Percentiles rank a stretch among this genome's conserved stretches.
These are phyloP conservation scores for Flaveria sonorensis DNA, from an alignment of 129 eudicot genomes.

Conservation along the genomic window DNA sequence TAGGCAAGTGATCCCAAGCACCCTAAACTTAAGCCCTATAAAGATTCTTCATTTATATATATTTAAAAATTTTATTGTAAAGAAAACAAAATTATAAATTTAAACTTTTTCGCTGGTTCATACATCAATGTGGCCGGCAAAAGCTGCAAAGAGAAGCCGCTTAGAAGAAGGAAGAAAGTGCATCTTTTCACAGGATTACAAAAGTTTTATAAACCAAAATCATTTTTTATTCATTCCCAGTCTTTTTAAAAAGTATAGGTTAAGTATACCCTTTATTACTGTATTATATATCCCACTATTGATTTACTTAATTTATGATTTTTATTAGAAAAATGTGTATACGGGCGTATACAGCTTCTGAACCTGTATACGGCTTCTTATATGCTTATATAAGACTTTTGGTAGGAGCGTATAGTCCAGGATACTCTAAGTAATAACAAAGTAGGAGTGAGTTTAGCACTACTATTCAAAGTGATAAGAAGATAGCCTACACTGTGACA, in stretches of 20 bases:
- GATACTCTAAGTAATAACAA: too few species aligned
- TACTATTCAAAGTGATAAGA: conserved; percentile 3
- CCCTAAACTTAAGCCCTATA: not conserved
- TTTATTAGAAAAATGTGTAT: too few species aligned
- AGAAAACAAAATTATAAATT: not conserved
- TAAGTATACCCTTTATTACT: too few species aligned
- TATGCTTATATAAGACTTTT: too few species aligned
- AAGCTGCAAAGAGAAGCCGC: conserved; percentile 75
- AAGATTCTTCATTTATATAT: not conserved
- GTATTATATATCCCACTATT: too few species aligned
- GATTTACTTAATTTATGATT: too few species aligned
- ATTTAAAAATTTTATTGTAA: not conserved
- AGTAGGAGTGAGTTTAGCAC: not conserved
- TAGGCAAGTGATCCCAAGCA: conserved; percentile 1
- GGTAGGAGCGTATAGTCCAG: too few species aligned
- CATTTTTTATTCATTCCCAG: not conserved
- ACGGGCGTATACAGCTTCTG: too few species aligned
- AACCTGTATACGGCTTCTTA: too few species aligned
- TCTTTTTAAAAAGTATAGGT: not conserved
- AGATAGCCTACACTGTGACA: conserved; percentile 71
- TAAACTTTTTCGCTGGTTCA: conserved; percentile 23
- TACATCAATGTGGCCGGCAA: conserved; percentile 61
- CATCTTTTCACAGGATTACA: conserved; percentile 20
- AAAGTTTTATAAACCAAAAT: conserved; percentile 12
- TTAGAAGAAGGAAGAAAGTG: conserved; percentile 42